phyloP scores from a whole-genome alignment of 306 rosid species.

The Cicer pinnatifidum region DNA sequence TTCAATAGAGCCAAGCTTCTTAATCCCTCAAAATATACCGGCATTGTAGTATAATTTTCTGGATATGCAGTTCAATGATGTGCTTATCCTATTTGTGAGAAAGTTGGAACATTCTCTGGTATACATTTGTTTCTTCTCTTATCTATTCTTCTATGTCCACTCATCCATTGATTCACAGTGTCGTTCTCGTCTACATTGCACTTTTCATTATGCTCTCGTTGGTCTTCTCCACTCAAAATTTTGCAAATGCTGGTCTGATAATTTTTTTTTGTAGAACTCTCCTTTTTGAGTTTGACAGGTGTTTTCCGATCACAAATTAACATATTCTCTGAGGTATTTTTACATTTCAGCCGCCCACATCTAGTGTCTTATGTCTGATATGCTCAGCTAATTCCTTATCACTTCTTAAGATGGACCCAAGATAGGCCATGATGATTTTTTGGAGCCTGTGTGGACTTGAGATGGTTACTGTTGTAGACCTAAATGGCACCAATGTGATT shows the following conservation, averaged over 20 bases:
- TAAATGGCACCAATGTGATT: conserved; percentile 6
- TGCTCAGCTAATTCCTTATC: conserved; percentile 26
- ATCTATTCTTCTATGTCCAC: conserved; percentile 18
- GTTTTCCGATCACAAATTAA: conserved; percentile 7
- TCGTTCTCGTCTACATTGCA: conserved; percentile 3
- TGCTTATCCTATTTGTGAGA: conserved; percentile 6
- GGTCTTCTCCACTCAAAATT: conserved; percentile 1
- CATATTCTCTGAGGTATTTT: conserved; percentile 14
- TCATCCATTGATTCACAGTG: neutral
- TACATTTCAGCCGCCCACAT: conserved; percentile 20
- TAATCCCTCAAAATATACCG: conserved; percentile 1
- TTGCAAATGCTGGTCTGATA: conserved; percentile 3
- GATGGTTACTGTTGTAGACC: conserved; percentile 29
- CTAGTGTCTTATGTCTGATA: conserved; percentile 25
- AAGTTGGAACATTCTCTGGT: conserved; percentile 12
- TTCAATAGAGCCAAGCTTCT: conserved; percentile 11
- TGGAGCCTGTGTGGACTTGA: conserved; percentile 23
- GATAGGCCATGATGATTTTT: conserved; percentile 33
- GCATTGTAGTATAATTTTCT: conserved; percentile 16
- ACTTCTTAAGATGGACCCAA: conserved; percentile 28
- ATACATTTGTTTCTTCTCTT: conserved; percentile 18
- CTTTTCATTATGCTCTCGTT: conserved; percentile 1
- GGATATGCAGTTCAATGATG: conserved; percentile 22
- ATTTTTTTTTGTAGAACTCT: conserved; percentile 15
- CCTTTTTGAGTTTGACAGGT: neutral